phyloP scores from a whole-genome alignment of 225 moss, liverwort and hornwort species.

The Pseudisothecium myosuroides region DNA sequence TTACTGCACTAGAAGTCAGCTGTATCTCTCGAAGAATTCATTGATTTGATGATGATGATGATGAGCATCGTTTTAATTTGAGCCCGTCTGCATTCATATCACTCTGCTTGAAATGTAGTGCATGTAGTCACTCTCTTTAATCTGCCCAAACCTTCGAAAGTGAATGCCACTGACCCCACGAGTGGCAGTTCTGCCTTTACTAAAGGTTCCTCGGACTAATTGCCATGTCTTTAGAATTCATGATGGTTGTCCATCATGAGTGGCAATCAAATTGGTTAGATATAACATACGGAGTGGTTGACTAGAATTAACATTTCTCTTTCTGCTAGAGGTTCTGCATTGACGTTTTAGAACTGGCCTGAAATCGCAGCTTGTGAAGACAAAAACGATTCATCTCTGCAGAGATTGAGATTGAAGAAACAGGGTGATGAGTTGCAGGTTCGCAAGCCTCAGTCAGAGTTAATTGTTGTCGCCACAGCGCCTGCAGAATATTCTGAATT shows the following conservation, averaged over 20 bases:
- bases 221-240: background rate
- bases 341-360: background rate
- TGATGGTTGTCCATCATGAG: background rate
- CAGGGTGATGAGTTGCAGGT: constrained; percentile 1
- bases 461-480: constrained; percentile 56
- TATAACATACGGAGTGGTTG: background rate
- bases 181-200: background rate
- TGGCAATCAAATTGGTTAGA: background rate
- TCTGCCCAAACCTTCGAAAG: background rate
- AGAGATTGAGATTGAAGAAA: constrained; percentile 39
- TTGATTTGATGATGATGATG: background rate
- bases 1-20: background rate
- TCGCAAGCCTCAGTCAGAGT: constrained; percentile 41
- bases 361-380: constrained; percentile 23
- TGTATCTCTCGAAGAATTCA: background rate
- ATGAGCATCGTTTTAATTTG: background rate
- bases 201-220: background rate
- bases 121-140: background rate
- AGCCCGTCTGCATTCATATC: background rate
- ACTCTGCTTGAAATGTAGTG: background rate
- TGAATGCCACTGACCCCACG: background rate
- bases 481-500: constrained; percentile 42
- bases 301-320: background rate
- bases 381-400: constrained; percentile 30
- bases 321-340: background rate